Evolutionary conservation across 2,329 filamentous ascomycete species (phyloP).

Genomic region (Paracoccidioides lutzii): DNA sequence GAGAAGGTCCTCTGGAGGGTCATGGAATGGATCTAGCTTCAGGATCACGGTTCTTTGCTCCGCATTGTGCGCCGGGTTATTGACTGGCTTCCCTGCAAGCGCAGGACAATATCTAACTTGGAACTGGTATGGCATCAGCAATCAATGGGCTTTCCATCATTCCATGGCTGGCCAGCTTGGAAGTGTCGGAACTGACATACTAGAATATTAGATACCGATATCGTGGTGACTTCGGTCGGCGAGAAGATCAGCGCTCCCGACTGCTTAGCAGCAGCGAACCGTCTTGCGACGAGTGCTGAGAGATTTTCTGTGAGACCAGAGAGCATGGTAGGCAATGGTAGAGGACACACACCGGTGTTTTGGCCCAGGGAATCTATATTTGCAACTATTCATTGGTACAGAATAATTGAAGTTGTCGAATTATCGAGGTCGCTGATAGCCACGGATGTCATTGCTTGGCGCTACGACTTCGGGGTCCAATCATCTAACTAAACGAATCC

Average conservation of each 20-base stretch:
- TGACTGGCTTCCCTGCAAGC: constrained; percentile 32
- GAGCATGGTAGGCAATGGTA: constrained; percentile 19
- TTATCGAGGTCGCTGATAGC: no score
- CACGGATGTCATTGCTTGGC: no score
- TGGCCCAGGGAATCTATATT: no score
- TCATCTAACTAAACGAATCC: no score
- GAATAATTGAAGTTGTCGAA: background rate
- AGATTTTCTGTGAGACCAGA: constrained; percentile 26
- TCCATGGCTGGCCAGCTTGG: background rate
- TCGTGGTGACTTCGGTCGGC: constrained; percentile 26
- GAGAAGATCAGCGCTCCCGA: constrained; percentile 28
- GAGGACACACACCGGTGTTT: background rate
- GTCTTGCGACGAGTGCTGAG: constrained; percentile 23
- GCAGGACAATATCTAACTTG: constrained; percentile 38
- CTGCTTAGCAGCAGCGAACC: constrained; percentile 26
- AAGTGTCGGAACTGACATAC: constrained; percentile 15
- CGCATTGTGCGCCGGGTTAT: constrained; percentile 5
- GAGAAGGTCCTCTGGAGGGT: constrained; percentile 31
- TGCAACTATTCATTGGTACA: background rate
- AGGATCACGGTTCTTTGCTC: constrained; percentile 5
- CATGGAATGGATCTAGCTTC: constrained; percentile 34
- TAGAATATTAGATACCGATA: constrained; percentile 22
- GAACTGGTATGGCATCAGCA: constrained; percentile 21
- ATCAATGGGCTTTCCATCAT: background rate
- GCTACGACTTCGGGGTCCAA: no score